A percentile compares a stretch with the other conserved stretches of the same genome.
Evolutionary conservation across 1,284 basidiomycete genomes (phyloP).

Genomic region (Phylloboletellus chloephorus): DNA sequence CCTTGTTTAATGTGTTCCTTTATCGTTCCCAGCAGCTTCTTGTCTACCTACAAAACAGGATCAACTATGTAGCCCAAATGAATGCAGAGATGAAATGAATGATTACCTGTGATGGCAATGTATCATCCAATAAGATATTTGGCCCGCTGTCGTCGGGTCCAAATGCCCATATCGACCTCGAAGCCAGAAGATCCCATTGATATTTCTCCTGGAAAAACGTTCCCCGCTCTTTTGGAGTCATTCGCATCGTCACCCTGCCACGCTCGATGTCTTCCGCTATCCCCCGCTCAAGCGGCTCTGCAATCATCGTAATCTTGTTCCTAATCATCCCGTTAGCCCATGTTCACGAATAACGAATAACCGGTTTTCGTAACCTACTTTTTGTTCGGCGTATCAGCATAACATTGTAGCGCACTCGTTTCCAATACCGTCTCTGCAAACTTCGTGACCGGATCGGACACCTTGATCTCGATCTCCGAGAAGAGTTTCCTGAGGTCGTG

Average conservation of each 20-base stretch:
- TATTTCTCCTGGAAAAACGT: constrained; percentile 95
- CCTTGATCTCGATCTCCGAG: constrained; percentile 99
- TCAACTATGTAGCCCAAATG: constrained; percentile 1
- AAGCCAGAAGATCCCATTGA: constrained; percentile 97
- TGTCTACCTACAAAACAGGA: constrained; percentile 64
- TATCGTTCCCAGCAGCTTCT: constrained; percentile 83
- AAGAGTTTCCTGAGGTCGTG: constrained; percentile 92
- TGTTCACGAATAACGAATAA: constrained; percentile 4
- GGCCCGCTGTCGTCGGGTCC: constrained; percentile 94
- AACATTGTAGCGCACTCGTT: constrained; percentile 96
- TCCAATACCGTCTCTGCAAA: constrained; percentile 99
- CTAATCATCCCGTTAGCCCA: constrained; percentile 37
- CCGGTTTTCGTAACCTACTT: constrained; percentile 55
- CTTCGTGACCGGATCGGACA: constrained; percentile 96
- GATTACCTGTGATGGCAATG: constrained; percentile 83
- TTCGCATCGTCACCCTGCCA: constrained; percentile 86
- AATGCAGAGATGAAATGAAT: background rate
- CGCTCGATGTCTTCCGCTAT: constrained; percentile 93
- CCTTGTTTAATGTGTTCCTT: constrained; percentile 97
- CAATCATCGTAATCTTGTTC: constrained; percentile 97
- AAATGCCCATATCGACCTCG: constrained; percentile 99
- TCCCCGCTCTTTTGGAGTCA: constrained; percentile 90
- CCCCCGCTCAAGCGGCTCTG: constrained; percentile 90
- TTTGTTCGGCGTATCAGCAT: constrained; percentile 98
- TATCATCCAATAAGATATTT: constrained; percentile 94